Percentiles rank a stretch among this genome's conserved stretches.
Evolutionary conservation across 345 rosid species (phyloP).

Genomic region (Euphorbia tirucalli): DNA sequence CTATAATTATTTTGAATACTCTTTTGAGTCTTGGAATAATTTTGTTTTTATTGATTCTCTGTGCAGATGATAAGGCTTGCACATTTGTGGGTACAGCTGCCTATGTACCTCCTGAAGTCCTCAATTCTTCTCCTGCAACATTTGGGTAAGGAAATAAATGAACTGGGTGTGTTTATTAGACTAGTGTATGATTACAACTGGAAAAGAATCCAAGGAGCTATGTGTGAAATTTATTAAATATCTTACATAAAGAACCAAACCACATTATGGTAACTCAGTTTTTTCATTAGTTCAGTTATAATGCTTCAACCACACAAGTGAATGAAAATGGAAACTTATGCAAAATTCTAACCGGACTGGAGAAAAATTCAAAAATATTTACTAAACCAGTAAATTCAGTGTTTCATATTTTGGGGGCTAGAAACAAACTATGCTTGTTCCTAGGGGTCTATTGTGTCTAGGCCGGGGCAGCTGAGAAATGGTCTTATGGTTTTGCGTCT

Average conservation of each 20-base stretch:
- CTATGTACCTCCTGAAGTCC: conserved; percentile 97
- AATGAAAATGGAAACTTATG: background rate
- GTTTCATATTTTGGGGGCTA: background rate
- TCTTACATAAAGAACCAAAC: background rate
- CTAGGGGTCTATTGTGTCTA: background rate
- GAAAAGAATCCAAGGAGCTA: conserved; percentile 4
- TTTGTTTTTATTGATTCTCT: conserved; percentile 7
- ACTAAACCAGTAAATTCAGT: background rate
- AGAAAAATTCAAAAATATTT: background rate
- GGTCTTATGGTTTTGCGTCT: background rate
- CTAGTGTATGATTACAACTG: background rate
- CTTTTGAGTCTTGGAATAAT: conserved; percentile 11
- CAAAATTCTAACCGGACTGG: background rate
- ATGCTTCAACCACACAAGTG: background rate
- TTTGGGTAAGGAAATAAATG: conserved; percentile 59
- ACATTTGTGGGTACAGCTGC: conserved; percentile 99
- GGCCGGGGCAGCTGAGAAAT: too few relatives aligned
- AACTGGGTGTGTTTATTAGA: background rate
- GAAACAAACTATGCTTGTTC: background rate
- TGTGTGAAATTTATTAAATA: background rate
- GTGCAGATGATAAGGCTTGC: conserved; percentile 88
- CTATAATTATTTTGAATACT: background rate
- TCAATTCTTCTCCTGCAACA: conserved; percentile 97
- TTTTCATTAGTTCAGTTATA: background rate
- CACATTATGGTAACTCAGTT: background rate